phyloP scores from a whole-genome alignment of 2,329 filamentous ascomycete species.

The Camillea tinctor region DNA sequence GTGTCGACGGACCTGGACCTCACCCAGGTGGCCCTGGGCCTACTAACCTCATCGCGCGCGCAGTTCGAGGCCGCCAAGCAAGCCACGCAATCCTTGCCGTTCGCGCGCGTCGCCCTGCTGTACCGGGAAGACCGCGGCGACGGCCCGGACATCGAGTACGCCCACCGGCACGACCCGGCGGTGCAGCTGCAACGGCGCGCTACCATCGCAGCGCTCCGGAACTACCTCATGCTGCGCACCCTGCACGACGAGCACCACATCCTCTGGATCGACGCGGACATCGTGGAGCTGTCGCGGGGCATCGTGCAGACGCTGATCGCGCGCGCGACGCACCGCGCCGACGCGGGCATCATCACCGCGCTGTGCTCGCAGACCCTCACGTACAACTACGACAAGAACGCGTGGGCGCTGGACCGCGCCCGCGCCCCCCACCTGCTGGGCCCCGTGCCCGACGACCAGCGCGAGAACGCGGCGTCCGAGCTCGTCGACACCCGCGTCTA shows the following conservation, averaged over 20 bases:
- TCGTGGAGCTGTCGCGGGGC: conserved; percentile 32
- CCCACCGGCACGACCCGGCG: conserved; percentile 22
- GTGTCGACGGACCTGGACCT: conserved; percentile 27
- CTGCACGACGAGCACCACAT: conserved; percentile 33
- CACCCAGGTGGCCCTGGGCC: conserved; percentile 23
- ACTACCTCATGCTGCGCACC: conserved; percentile 33
- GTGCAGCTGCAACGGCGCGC: conserved; percentile 27
- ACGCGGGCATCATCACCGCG: conserved; percentile 34
- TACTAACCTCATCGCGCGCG: conserved; percentile 28
- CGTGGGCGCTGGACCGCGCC: conserved; percentile 29
- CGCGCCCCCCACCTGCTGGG: conserved; percentile 15
- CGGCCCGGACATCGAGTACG: conserved; percentile 16
- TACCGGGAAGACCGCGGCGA: conserved; percentile 16
- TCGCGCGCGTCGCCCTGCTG: conserved; percentile 26
- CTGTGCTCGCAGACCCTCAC: conserved; percentile 32
- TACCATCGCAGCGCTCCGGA: conserved; percentile 31
- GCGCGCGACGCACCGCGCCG: conserved; percentile 23
- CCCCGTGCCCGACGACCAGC: conserved; percentile 19
- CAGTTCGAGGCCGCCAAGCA: conserved; percentile 25
- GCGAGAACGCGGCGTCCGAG: conserved; percentile 14
- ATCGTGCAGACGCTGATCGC: conserved; percentile 33
- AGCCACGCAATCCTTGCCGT: conserved; percentile 23
- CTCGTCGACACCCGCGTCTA: conserved; percentile 23
- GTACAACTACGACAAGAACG: conserved; percentile 37
- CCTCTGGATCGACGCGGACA: conserved; percentile 38